Base-by-base conservation (phyloP, 2,329 filamentous ascomycete genomes). In the Nemania sp. region DNA sequence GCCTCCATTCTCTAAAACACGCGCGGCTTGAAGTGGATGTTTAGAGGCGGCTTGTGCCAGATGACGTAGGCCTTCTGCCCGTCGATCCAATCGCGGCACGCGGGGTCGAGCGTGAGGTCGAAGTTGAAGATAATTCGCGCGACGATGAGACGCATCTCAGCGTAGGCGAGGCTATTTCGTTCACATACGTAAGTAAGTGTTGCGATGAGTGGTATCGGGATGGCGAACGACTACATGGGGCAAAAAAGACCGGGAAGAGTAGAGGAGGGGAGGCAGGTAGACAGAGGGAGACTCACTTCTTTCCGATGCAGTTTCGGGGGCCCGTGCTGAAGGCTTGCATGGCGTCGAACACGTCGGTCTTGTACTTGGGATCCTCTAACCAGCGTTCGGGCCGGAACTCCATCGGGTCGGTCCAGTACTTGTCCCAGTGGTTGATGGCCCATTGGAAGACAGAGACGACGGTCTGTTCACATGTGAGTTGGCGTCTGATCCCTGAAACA, bases 331-430 rank as follows among this genome's bases (percentile, higher is more conserved):
- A 77, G 18, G 77, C 73, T 65, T 77, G 73, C 63, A 76, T 68
- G 17, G 70, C 72, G 1, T 73, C 71, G 20, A 72, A 67, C 10
- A 63, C 69, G 50, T 79, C 78, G 13, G 62, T 64, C 39, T 65
- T 65, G 62, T 73, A 79, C 9, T 61, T 62, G 3, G 62, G 43
- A 39, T 70, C 69, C 4, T 62, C 66, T 13, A 78, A 56, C 71
- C 74, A 79, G 0, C 78, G 73, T 57, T 79, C 77, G 0, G 79
- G 79, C n/a, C 69, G 67, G 66, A 76, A 81, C 2, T 63, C 65
- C 50, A 71, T 53, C 0, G 79, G 74, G 5, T 77, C 72, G 5
- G 70, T 73, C 68, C 78, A 81, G 57, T 76, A 73, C 15, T 60
- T 56, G 10, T 71, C 63, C 34, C 73, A 68, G 49, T 73, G 72